phyloP scores from a whole-genome alignment of 305 asterid species.

The Fraxinus dipetala region DNA sequence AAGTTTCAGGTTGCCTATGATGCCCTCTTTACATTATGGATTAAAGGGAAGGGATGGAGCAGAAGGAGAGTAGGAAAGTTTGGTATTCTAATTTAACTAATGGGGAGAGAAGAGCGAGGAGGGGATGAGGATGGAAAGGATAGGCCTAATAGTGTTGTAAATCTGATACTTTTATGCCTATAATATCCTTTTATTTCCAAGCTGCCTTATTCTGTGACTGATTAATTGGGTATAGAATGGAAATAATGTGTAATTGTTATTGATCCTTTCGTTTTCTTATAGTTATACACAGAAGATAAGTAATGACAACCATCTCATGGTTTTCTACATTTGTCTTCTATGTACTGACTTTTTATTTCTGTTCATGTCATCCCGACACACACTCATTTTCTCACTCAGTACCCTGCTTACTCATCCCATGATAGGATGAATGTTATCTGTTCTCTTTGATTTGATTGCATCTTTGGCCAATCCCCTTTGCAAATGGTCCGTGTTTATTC shows the following conservation, averaged over 20 bases:
- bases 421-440: background rate
- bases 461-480: background rate
- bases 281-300: background rate
- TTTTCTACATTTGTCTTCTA: background rate
- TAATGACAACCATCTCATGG: background rate
- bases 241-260: background rate
- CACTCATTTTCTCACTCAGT: background rate
- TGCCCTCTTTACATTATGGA: background rate
- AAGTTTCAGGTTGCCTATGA: background rate
- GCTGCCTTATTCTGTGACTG: background rate
- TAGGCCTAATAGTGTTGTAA: background rate
- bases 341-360: background rate
- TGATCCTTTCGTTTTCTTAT: background rate
- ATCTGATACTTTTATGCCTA: background rate
- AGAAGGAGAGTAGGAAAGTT: background rate
- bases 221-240: background rate
- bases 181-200: background rate
- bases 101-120: background rate
- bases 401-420: background rate
- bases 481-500: background rate
- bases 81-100: background rate
- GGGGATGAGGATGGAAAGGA: background rate
- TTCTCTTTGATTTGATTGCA: background rate
- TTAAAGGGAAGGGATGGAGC: background rate
- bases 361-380: background rate